Conservation (phyloP, 2,329 filamentous ascomycete species). For the Hansfordia pulvinata region DNA sequence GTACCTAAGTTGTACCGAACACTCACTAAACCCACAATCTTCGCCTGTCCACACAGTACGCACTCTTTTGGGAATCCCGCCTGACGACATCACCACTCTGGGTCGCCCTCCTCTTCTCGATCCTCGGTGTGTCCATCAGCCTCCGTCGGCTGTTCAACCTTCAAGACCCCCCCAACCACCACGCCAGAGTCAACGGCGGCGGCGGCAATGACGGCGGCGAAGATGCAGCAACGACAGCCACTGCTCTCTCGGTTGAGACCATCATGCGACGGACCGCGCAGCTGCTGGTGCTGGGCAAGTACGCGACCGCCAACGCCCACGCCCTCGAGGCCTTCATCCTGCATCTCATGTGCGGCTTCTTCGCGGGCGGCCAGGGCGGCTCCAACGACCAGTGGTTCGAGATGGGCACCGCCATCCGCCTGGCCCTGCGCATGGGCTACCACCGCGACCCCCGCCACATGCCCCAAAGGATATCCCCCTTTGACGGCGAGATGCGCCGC, state of each 20-base stretch:
- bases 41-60: conserved; percentile 12
- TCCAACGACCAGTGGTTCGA: conserved; percentile 20
- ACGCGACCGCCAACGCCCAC: conserved; percentile 19
- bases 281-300: conserved; percentile 13
- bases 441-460: conserved; percentile 20
- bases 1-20: too few species aligned
- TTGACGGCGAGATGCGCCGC: conserved; percentile 27
- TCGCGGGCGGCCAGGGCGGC: conserved; percentile 3
- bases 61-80: conserved; percentile 20
- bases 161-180: too few species aligned
- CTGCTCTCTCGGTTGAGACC: conserved; percentile 4
- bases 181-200: not conserved
- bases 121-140: conserved; percentile 17
- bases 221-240: too few species aligned
- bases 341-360: conserved; percentile 14
- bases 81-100: conserved; percentile 18
- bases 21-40: not conserved
- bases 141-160: conserved; percentile 3
- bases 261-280: conserved; percentile 9
- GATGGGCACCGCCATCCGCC: conserved; percentile 21
- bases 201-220: not conserved
- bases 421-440: conserved; percentile 26
- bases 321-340: conserved; percentile 23
- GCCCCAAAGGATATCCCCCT: conserved; percentile 14
- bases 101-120: conserved; percentile 22